A percentile compares a stretch with the other conserved stretches of the same genome.
Evolutionary conservation across 164 flowering plant genomes (phyloP).

Genomic region (Vitis rupestris): DNA sequence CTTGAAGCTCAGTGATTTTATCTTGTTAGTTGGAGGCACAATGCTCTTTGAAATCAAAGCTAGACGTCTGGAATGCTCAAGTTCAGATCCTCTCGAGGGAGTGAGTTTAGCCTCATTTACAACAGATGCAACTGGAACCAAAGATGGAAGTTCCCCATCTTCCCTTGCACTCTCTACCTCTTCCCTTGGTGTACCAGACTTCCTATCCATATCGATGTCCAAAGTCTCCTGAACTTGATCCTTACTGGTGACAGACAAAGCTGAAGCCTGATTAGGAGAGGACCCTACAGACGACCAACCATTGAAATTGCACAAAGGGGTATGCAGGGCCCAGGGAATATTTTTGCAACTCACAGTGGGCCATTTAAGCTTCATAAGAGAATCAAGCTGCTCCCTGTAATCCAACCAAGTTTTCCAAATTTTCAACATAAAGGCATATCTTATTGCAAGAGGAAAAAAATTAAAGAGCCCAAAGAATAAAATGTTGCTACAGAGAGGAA

Average conservation of each 20-base stretch:
- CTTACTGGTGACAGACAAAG: conserved; percentile 35
- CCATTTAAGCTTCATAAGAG: conserved; percentile 76
- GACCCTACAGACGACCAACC: conserved; percentile 52
- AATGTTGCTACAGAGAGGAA: neutral
- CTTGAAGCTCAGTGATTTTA: conserved; percentile 60
- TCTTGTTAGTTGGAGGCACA: conserved; percentile 35
- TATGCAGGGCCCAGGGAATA: conserved; percentile 86
- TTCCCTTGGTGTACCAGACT: conserved; percentile 47
- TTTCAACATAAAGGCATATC: conserved; percentile 28
- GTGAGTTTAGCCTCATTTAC: conserved; percentile 30
- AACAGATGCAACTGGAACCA: conserved; percentile 34
- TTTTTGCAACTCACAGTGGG: conserved; percentile 57
- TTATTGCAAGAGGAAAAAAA: conserved; percentile 14
- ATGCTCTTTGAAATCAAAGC: conserved; percentile 68
- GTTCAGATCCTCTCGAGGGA: conserved; percentile 35
- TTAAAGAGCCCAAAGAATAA: neutral
- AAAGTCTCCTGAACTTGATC: conserved; percentile 42
- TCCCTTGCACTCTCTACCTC: conserved; percentile 63
- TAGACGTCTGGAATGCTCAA: conserved; percentile 53
- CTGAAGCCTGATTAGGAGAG: conserved; percentile 24
- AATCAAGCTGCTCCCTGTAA: conserved; percentile 92
- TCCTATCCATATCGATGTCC: conserved; percentile 40
- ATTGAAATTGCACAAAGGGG: conserved; percentile 54
- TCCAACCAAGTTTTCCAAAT: conserved; percentile 41
- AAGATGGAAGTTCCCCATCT: conserved; percentile 94